phyloP scores from a whole-genome alignment of 306 rosid species.

The Lathyrus oleraceus region DNA sequence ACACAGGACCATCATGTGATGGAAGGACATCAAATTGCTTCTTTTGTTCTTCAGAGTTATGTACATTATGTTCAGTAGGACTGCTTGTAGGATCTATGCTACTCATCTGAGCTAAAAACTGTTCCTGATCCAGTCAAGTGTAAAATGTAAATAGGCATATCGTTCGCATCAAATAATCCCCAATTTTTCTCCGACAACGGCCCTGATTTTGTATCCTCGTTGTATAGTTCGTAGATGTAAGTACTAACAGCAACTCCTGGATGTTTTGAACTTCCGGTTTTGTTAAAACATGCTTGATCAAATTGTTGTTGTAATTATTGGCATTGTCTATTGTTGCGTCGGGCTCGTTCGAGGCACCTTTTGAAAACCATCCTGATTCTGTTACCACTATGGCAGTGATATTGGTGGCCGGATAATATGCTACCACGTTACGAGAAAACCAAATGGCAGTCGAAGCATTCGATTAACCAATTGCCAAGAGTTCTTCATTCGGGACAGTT shows the following conservation, averaged over 20 bases:
- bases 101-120: conserved; percentile 63
- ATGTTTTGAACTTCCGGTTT: too few species aligned
- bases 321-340: too few species aligned
- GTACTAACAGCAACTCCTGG: too few species aligned
- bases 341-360: too few species aligned
- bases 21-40: conserved; percentile 63
- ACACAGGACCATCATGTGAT: conserved; percentile 55
- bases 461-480: too few species aligned
- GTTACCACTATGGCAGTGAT: too few species aligned
- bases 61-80: conserved; percentile 60
- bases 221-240: conserved; percentile 77
- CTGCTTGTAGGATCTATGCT: conserved; percentile 51
- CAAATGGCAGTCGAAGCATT: too few species aligned
- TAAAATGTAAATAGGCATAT: conserved; percentile 62
- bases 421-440: too few species aligned
- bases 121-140: conserved; percentile 74
- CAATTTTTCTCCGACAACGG: conserved; percentile 72
- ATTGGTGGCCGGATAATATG: too few species aligned
- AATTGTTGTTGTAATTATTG: not conserved
- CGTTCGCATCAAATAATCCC: conserved; percentile 72
- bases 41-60: conserved; percentile 62
- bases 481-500: too few species aligned
- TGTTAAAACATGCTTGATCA: too few species aligned
- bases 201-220: conserved; percentile 65
- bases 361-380: too few species aligned